Conservation (phyloP, 1,284 basidiomycete species). For the Ustilago curta region DNA sequence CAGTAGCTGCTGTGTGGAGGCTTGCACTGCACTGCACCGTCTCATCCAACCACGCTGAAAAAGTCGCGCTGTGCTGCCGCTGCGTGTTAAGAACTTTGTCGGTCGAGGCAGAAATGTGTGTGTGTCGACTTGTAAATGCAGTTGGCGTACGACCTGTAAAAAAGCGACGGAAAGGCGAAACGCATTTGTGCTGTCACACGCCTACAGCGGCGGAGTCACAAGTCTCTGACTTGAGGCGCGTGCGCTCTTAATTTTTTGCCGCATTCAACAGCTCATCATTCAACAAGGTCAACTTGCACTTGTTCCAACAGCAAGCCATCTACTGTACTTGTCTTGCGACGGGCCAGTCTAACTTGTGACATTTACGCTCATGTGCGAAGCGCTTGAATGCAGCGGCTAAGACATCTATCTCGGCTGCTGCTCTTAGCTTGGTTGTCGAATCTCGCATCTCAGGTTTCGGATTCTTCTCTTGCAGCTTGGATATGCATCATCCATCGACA, state of each 20-base stretch:
- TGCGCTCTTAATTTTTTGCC: neutral
- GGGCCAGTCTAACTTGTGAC: too few species aligned
- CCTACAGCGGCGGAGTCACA: neutral
- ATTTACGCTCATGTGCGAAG: too few species aligned
- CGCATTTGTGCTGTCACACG: neutral
- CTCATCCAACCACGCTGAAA: neutral
- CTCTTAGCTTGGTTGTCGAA: neutral
- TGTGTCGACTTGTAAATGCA: slow-evolving; percentile 6
- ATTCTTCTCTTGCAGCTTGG: slow-evolving; percentile 29
- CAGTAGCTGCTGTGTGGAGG: slow-evolving; percentile 1
- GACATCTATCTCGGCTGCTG: slow-evolving; percentile 13
- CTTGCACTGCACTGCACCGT: neutral
- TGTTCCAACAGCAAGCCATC: too few species aligned
- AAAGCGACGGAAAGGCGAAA: slow-evolving; percentile 3
- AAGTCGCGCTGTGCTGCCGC: neutral
- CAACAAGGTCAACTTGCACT: too few species aligned
- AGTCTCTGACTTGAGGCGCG: neutral
- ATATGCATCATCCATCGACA: too few species aligned
- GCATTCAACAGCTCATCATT: too few species aligned
- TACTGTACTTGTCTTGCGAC: too few species aligned
- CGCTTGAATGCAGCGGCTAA: neutral
- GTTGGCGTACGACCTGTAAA: slow-evolving; percentile 1
- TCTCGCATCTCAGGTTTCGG: slow-evolving; percentile 22
- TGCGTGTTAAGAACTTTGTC: too few species aligned
- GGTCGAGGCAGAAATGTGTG: too few species aligned